phyloP scores from a whole-genome alignment of 352 stramenopile genomes.

The Pythium utonaiense region DNA sequence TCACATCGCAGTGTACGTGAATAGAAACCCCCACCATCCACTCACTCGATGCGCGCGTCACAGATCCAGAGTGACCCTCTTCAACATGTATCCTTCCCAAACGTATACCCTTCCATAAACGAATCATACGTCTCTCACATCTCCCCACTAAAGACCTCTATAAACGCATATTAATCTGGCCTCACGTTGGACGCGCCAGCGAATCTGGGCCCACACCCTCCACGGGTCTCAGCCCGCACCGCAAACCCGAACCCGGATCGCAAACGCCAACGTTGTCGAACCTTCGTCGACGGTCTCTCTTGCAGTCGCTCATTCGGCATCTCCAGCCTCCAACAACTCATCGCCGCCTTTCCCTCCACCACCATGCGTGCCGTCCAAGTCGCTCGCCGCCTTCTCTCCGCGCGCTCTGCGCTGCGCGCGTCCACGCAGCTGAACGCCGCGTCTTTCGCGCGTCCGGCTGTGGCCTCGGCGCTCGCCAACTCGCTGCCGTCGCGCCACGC shows the following conservation, averaged over 20 bases:
- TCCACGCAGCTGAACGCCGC: constrained; percentile 2
- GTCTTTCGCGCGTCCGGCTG: constrained; percentile 15
- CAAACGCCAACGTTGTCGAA: not conserved
- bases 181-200: not conserved
- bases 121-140: not conserved
- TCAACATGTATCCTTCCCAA: not conserved
- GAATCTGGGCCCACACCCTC: not conserved
- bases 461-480: constrained; percentile 5
- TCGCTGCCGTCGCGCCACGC: constrained; percentile 1
- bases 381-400: constrained; percentile 8
- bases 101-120: not conserved
- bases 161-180: not conserved
- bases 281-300: not conserved
- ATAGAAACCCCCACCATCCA: not conserved
- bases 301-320: not conserved
- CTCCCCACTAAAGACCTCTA: not conserved
- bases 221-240: not conserved
- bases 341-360: not conserved
- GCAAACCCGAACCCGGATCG: not conserved
- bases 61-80: constrained; percentile 2
- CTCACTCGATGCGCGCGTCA: not conserved
- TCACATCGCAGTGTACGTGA: not conserved
- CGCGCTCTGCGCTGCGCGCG: constrained; percentile 7
- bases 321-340: not conserved
- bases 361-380: constrained; percentile 19